Evolutionary conservation across 78 protist genomes (phyloP).

Genomic region (Dictyostelium brefeldianum): DNA sequence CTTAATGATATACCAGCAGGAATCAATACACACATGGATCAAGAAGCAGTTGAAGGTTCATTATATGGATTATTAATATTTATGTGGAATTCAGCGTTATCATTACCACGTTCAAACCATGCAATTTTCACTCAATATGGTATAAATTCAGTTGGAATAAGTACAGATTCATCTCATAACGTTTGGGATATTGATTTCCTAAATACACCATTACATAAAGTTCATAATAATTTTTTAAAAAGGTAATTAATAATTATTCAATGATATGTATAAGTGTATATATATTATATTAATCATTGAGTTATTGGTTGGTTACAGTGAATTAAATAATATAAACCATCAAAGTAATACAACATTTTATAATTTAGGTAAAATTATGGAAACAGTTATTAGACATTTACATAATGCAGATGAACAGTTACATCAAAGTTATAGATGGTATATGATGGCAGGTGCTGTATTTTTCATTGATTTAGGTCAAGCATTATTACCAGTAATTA

Average conservation of each 20-base stretch:
- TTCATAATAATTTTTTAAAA: slow-evolving; percentile 12
- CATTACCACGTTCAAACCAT: slow-evolving; percentile 74
- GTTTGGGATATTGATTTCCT: slow-evolving; percentile 61
- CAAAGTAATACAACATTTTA: slow-evolving; percentile 35
- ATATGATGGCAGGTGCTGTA: slow-evolving; percentile 78
- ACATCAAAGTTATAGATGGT: slow-evolving; percentile 74
- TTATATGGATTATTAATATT: slow-evolving; percentile 45
- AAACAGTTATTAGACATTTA: slow-evolving; percentile 60
- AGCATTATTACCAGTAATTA: slow-evolving; percentile 56
- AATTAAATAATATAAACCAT: background rate
- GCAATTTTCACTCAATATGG: slow-evolving; percentile 72
- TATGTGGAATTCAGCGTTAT: slow-evolving; percentile 52
- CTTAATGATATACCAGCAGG: slow-evolving; percentile 77
- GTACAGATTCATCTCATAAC: slow-evolving; percentile 58
- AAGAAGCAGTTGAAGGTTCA: slow-evolving; percentile 47
- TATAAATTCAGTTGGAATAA: slow-evolving; percentile 66
- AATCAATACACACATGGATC: slow-evolving; percentile 12
- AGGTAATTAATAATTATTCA: no score
- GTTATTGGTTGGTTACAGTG: background rate
- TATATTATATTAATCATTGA: background rate
- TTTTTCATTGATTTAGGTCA: slow-evolving; percentile 76
- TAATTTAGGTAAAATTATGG: slow-evolving; percentile 66
- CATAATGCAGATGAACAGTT: slow-evolving; percentile 82
- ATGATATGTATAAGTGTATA: no score
- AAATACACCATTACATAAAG: slow-evolving; percentile 54